Evolutionary conservation across 805 yeast genomes (phyloP), one percentile per base, ranked within the genome.

Genomic region (Metschnikowia henanensis): DNA sequence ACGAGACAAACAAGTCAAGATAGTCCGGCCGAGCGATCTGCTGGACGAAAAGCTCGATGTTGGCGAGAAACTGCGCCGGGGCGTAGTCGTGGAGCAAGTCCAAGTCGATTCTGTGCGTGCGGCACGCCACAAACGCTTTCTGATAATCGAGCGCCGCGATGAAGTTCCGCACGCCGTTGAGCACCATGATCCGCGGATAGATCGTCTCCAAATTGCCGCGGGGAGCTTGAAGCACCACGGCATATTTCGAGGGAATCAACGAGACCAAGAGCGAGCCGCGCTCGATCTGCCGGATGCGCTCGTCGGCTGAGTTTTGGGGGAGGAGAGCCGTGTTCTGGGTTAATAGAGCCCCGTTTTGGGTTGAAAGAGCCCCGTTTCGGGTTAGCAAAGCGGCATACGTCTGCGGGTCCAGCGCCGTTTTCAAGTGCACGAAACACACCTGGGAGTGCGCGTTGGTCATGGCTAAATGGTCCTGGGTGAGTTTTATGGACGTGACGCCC

Each of bases 191-290:
- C 62, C 99, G 77, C 12, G 99, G 99, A 57, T 81, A 83, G 16
- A 94, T 86, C 0, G 98, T 90, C 64, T 94, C 99, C 53, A 94
- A 69, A 58, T 94, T 94, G 49, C 99, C 99, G 61, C 99, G 79
- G 46, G 95, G 95, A 4, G 97, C 97, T 63, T 94, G 97, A 41
- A 94, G 71, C 4, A 88, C 81, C 16, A 95, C 90, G 0, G 91
- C 77, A 44, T 90, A 82, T 43, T 80, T 84, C 0, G 92, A 80
- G 1, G 97, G 97, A 57, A 90, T 84, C 2, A 80, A 80, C 30
- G 90, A 73, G 0, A 92, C 88, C 37, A 94, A 65, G n/a, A 86
- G 55, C 0, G 97, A 89, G 1, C 99, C 98, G 52, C 97, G 76
- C 65, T 94, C 99, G 41, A 94, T 83, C 46, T 84, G 80, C 56